phyloP scores from a whole-genome alignment of 2,329 filamentous ascomycete species.

The Chaetomiaceae sp. region DNA sequence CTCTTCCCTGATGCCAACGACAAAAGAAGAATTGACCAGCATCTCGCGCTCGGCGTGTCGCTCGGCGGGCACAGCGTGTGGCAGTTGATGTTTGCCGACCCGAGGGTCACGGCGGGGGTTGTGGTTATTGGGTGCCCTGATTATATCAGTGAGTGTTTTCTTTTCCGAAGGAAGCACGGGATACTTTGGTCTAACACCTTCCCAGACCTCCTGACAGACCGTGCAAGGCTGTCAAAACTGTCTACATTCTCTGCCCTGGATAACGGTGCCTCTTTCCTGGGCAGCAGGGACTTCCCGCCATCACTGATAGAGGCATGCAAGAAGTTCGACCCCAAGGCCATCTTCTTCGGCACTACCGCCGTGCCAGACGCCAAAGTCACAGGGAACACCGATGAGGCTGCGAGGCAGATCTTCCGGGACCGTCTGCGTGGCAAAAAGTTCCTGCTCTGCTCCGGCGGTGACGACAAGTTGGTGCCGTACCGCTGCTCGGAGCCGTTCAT shows the following conservation, averaged over 20 bases:
- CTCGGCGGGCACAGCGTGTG: slow-evolving; percentile 85
- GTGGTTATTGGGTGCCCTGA: slow-evolving; percentile 87
- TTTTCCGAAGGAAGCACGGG: no score
- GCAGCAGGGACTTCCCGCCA: slow-evolving; percentile 71
- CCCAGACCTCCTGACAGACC: slow-evolving; percentile 67
- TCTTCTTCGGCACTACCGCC: slow-evolving; percentile 57
- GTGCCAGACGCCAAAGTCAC: not conserved
- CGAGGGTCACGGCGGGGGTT: slow-evolving; percentile 71
- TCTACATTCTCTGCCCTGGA: slow-evolving; percentile 53
- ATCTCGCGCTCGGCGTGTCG: slow-evolving; percentile 77
- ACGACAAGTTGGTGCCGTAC: slow-evolving; percentile 71
- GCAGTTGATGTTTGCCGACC: slow-evolving; percentile 75
- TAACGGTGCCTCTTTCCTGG: slow-evolving; percentile 62
- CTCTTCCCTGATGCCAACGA: slow-evolving; percentile 51
- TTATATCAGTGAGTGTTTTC: slow-evolving; percentile 56
- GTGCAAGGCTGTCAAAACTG: slow-evolving; percentile 67
- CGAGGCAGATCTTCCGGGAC: slow-evolving; percentile 45
- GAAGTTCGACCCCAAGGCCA: slow-evolving; percentile 68
- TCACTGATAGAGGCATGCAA: slow-evolving; percentile 60
- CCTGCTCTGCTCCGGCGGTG: slow-evolving; percentile 60
- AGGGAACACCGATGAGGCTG: slow-evolving; percentile 18
- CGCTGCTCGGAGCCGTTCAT: slow-evolving; percentile 56
- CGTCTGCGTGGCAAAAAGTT: slow-evolving; percentile 59
- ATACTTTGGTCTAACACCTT: not conserved
- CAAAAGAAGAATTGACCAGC: slow-evolving; percentile 47